Conservation (phyloP, 2,329 filamentous ascomycete species). For the Corynespora cassiicola region DNA sequence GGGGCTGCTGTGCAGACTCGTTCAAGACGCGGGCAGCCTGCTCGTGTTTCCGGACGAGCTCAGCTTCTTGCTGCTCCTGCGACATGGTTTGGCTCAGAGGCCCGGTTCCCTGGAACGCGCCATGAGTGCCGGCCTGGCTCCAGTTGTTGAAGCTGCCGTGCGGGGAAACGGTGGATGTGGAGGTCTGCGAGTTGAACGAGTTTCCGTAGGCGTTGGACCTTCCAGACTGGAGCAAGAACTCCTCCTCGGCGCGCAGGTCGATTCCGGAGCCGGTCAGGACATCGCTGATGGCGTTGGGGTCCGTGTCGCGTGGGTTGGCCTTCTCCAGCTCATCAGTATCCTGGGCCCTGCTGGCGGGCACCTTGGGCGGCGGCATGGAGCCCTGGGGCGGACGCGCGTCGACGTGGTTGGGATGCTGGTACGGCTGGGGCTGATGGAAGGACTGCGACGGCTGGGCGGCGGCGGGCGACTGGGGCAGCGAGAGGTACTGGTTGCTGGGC, state of each 20-base stretch:
- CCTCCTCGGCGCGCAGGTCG: conserved; percentile 85
- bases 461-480: conserved; percentile 40
- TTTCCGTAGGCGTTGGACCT: conserved; percentile 55
- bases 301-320: conserved; percentile 63
- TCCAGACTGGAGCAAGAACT: conserved; percentile 72
- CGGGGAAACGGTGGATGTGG: conserved; percentile 42
- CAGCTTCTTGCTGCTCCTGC: conserved; percentile 70
- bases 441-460: conserved; percentile 34
- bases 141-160: conserved; percentile 55
- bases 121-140: conserved; percentile 45
- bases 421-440: conserved; percentile 62
- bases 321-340: conserved; percentile 54
- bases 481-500: conserved; percentile 31
- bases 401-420: conserved; percentile 34
- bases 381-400: conserved; percentile 30
- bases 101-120: conserved; percentile 48
- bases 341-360: conserved; percentile 58
- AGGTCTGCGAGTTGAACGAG: conserved; percentile 51
- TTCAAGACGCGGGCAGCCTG: conserved; percentile 69
- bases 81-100: conserved; percentile 62
- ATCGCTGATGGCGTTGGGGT: conserved; percentile 79
- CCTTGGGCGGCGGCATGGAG: conserved; percentile 69
- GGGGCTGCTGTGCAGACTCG: conserved; percentile 69
- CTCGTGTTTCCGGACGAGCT: conserved; percentile 70
- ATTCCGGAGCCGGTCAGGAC: conserved; percentile 85